Percentiles rank a stretch among this genome's conserved stretches.
Conservation (phyloP, 768 basidiomycete genomes). For the Pleurotus eryngii region DNA sequence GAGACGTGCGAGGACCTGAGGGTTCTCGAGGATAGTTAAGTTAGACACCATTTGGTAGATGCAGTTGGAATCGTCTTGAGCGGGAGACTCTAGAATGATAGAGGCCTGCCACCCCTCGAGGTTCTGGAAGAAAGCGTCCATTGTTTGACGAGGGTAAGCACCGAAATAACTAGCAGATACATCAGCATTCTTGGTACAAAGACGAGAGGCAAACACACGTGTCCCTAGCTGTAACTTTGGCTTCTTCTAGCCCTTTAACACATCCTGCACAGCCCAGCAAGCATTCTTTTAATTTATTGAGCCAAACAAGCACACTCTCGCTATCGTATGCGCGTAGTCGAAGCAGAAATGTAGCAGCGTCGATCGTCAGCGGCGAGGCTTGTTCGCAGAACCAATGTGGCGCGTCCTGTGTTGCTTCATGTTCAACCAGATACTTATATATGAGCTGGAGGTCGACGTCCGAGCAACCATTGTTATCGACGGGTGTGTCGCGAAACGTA, state of each 20-base stretch:
- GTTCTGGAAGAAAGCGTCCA: slow-evolving; percentile 55
- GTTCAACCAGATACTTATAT: slow-evolving; percentile 49
- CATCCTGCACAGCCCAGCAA: slow-evolving; percentile 67
- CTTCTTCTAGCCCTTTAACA: slow-evolving; percentile 60
- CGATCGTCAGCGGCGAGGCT: slow-evolving; percentile 51
- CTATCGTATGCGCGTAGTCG: slow-evolving; percentile 78
- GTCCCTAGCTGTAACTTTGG: slow-evolving; percentile 58
- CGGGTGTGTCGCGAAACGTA: slow-evolving; percentile 56
- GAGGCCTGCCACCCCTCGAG: slow-evolving; percentile 68
- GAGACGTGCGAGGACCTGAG: slow-evolving; percentile 41
- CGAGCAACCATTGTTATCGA: slow-evolving; percentile 44
- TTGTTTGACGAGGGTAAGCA: slow-evolving; percentile 49
- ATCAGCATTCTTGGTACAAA: slow-evolving; percentile 12
- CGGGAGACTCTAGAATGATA: slow-evolving; percentile 37
- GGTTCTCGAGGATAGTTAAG: slow-evolving; percentile 51
- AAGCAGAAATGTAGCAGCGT: slow-evolving; percentile 77
- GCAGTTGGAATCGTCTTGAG: slow-evolving; percentile 1
- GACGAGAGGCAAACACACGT: slow-evolving; percentile 56
- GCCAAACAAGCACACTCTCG: slow-evolving; percentile 60
- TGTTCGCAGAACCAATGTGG: slow-evolving; percentile 83
- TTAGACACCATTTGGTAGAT: slow-evolving; percentile 65
- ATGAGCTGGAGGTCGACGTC: slow-evolving; percentile 47
- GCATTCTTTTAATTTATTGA: slow-evolving; percentile 49
- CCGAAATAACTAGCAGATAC: slow-evolving; percentile 62
- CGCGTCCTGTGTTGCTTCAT: slow-evolving; percentile 30